Evolutionary conservation across 768 basidiomycete species (phyloP).

Genomic region (Boletus reticulatus): DNA sequence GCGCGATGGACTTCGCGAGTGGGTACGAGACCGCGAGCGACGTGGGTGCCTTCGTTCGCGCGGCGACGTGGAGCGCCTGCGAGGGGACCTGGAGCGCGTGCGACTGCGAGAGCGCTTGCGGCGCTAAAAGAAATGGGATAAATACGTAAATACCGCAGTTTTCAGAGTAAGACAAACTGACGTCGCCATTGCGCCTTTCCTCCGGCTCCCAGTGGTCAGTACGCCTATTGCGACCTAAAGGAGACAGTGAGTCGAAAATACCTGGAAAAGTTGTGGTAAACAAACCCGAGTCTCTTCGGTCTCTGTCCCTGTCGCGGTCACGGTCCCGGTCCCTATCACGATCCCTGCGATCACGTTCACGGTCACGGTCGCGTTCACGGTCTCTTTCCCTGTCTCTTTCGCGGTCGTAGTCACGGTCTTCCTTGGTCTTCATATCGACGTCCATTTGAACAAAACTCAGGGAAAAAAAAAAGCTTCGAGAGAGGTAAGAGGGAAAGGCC

Average conservation of each 20-base stretch:
- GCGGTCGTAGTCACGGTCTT: slow-evolving; percentile 67
- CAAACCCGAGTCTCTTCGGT: slow-evolving; percentile 60
- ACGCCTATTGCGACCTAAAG: slow-evolving; percentile 42
- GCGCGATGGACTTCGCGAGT: slow-evolving; percentile 51
- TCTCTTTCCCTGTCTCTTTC: slow-evolving; percentile 45
- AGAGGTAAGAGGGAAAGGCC: slow-evolving; percentile 13
- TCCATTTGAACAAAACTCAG: slow-evolving; percentile 49
- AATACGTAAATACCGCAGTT: not conserved
- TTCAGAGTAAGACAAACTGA: slow-evolving; percentile 33
- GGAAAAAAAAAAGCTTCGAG: not conserved
- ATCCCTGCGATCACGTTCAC: slow-evolving; percentile 42
- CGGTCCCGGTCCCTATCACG: slow-evolving; percentile 40
- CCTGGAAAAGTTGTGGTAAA: slow-evolving; percentile 1
- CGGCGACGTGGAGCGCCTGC: slow-evolving; percentile 66
- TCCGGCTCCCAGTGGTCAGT: slow-evolving; percentile 85
- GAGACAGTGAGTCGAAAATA: not conserved
- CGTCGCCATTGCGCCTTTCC: slow-evolving; percentile 71
- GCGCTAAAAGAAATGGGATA: slow-evolving; percentile 41
- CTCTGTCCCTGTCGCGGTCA: slow-evolving; percentile 41
- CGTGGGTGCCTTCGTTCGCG: slow-evolving; percentile 53
- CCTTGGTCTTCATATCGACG: slow-evolving; percentile 79
- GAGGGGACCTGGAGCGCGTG: slow-evolving; percentile 61
- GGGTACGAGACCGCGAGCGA: slow-evolving; percentile 64
- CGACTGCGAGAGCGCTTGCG: slow-evolving; percentile 68
- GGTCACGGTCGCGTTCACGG: slow-evolving; percentile 34